These are phyloP conservation scores for Allium sativum DNA, from an alignment of 106 monocot species.

Conservation along the genomic window DNA sequence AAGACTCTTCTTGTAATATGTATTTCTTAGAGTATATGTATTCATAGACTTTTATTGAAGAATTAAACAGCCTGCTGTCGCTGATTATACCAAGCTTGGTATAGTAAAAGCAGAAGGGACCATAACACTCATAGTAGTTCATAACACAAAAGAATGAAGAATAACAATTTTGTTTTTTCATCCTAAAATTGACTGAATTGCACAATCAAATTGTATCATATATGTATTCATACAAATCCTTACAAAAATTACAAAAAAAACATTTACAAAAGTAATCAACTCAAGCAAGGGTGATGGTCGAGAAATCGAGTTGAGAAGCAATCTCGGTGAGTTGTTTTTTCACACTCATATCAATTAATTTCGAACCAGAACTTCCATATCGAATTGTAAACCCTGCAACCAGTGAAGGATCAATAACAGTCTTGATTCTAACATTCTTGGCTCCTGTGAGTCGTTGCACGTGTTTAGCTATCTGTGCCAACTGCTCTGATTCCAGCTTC, in stretches of 20 bases:
- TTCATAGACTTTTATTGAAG: too few species aligned
- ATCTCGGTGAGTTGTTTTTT: constrained; percentile 90
- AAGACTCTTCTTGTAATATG: too few species aligned
- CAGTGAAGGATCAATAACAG: constrained; percentile 48
- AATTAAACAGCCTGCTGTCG: too few species aligned
- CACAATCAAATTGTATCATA: too few species aligned
- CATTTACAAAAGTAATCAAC: background rate
- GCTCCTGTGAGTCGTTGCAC: constrained; percentile 63
- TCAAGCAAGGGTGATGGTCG: constrained; percentile 32
- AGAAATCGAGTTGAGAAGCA: constrained; percentile 55
- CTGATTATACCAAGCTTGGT: too few species aligned
- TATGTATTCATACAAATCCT: background rate
- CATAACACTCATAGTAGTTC: too few species aligned
- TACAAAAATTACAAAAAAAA: background rate
- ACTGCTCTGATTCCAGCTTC: constrained; percentile 45
- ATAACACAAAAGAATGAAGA: too few species aligned
- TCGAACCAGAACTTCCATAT: constrained; percentile 59
- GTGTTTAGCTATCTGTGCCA: constrained; percentile 54
- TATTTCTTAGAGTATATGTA: too few species aligned
- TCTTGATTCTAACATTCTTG: constrained; percentile 67
- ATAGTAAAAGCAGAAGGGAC: too few species aligned
- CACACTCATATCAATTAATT: constrained; percentile 90
- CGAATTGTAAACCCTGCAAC: constrained; percentile 82
- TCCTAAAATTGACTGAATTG: too few species aligned
- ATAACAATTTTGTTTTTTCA: too few species aligned